Evolutionary conservation across 2,329 filamentous ascomycete species (phyloP).

Genomic region (Ilyonectria sp.): DNA sequence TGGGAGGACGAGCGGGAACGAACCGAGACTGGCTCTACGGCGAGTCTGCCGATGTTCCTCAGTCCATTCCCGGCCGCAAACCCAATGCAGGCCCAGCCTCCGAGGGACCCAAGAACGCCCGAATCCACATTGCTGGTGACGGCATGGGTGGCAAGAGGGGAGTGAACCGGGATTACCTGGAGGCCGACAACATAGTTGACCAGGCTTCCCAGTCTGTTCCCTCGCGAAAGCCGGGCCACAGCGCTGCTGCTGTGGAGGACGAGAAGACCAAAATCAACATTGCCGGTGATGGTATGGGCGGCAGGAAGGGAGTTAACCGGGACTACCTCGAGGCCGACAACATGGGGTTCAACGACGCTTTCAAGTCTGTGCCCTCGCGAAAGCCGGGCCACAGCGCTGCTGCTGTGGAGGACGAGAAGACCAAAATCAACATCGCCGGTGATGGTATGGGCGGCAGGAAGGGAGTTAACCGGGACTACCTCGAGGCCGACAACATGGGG

Average conservation of each 20-base stretch:
- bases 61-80: conserved; percentile 53
- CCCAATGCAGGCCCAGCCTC: conserved; percentile 35
- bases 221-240: conserved; percentile 32
- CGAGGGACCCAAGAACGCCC: conserved; percentile 58
- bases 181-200: conserved; percentile 53
- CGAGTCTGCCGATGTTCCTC: conserved; percentile 59
- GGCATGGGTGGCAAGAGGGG: conserved; percentile 77
- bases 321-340: conserved; percentile 67
- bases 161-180: conserved; percentile 70
- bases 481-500: conserved; percentile 63
- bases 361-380: conserved; percentile 50
- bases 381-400: conserved; percentile 47
- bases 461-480: conserved; percentile 67
- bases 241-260: too few species aligned
- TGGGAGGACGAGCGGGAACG: conserved; percentile 72
- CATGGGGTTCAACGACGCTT: conserved; percentile 54
- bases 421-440: conserved; percentile 63
- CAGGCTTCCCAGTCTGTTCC: conserved; percentile 49
- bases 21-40: conserved; percentile 70
- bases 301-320: conserved; percentile 66
- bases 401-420: conserved; percentile 30
- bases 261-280: conserved; percentile 56
- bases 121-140: conserved; percentile 68
- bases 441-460: conserved; percentile 77
- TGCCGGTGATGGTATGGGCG: conserved; percentile 76